phyloP scores from a whole-genome alignment of 1,284 basidiomycete species.

The Sutorius eximius region DNA sequence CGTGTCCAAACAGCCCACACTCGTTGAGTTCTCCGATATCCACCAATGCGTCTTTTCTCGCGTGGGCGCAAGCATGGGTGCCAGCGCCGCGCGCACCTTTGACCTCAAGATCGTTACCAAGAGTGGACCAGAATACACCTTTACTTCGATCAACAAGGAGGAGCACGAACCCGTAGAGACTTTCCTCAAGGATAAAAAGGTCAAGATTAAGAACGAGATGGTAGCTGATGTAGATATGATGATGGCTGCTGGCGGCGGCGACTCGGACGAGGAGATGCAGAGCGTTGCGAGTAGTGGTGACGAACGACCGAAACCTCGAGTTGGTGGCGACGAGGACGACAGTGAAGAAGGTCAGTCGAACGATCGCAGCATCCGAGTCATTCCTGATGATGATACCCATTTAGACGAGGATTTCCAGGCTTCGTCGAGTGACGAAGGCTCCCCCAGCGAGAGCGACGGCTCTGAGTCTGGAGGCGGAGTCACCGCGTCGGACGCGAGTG shows the following conservation, averaged over 20 bases:
- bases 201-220: conserved; percentile 96
- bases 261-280: conserved; percentile 86
- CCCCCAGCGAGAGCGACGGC: conserved; percentile 76
- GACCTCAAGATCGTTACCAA: conserved; percentile 91
- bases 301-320: conserved; percentile 54
- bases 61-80: conserved; percentile 85
- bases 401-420: conserved; percentile 87
- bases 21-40: conserved; percentile 90
- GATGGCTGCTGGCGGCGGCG: conserved; percentile 65
- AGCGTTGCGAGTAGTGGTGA: conserved; percentile 73
- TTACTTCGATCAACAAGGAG: conserved; percentile 94
- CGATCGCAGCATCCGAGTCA: not conserved
- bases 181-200: conserved; percentile 88
- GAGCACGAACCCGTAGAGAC: conserved; percentile 87
- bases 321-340: conserved; percentile 67
- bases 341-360: conserved; percentile 73
- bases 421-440: conserved; percentile 81
- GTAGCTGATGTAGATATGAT: conserved; percentile 80
- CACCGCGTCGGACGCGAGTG: conserved; percentile 80
- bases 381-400: conserved; percentile 13
- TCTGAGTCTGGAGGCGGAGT: conserved; percentile 58
- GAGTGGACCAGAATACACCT: conserved; percentile 79
- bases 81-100: conserved; percentile 88
- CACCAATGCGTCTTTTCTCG: conserved; percentile 93
- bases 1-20: conserved; percentile 93